Conservation (phyloP, 2,329 filamentous ascomycete genomes). For the Graphiopsis chlorocephala region DNA sequence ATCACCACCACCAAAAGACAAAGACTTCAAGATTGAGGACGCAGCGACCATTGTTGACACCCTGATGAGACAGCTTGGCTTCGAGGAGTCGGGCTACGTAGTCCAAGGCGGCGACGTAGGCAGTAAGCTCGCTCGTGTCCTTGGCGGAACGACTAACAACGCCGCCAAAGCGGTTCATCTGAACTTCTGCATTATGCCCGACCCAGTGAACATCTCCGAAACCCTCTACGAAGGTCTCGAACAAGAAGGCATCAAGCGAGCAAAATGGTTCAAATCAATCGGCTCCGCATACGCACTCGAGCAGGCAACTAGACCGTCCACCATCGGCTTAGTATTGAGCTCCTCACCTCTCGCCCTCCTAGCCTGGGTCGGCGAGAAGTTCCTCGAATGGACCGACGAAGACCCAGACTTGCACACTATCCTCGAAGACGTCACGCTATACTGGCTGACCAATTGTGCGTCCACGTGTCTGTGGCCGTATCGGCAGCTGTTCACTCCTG, state of each 20-base stretch:
- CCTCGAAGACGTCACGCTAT: constrained; percentile 50
- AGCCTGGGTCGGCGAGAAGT: constrained; percentile 58
- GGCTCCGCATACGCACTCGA: constrained; percentile 52
- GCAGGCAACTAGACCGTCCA: constrained; percentile 56
- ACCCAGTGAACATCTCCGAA: constrained; percentile 25
- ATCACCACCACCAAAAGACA: constrained; percentile 43
- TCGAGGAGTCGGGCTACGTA: constrained; percentile 46
- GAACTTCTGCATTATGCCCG: constrained; percentile 22
- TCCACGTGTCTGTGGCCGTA: constrained; percentile 51
- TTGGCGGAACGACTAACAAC: constrained; percentile 35
- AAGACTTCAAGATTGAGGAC: constrained; percentile 42
- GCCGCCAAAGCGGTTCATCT: constrained; percentile 37
- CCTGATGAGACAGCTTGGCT: constrained; percentile 52
- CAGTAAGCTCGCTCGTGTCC: constrained; percentile 34
- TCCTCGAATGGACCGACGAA: constrained; percentile 51
- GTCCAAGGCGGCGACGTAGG: constrained; percentile 57
- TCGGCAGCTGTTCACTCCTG: constrained; percentile 27
- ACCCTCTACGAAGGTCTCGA: constrained; percentile 34
- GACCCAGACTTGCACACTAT: constrained; percentile 43
- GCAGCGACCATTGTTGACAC: constrained; percentile 47
- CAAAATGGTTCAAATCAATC: constrained; percentile 38
- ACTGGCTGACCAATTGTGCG: constrained; percentile 54
- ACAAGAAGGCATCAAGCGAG: constrained; percentile 37
- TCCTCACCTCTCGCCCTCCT: constrained; percentile 57
- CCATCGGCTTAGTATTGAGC: constrained; percentile 54